Evolutionary conservation across 176 grass and related monocot genomes (phyloP).

Genomic region (Paspalum notatum): DNA sequence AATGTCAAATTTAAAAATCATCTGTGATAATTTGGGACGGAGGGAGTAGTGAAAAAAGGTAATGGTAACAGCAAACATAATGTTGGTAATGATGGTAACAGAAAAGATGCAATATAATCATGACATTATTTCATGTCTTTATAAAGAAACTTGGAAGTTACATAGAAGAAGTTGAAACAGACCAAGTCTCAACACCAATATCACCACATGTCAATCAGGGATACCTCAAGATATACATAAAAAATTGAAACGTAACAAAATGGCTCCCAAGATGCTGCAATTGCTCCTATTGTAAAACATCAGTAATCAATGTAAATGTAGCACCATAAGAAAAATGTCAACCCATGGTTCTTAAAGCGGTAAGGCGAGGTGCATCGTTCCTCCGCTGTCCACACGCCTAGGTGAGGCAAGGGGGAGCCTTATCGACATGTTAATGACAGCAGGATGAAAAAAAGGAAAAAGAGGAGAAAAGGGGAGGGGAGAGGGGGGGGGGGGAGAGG

Average conservation of each 20-base stretch:
- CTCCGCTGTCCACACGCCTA: too few relatives aligned
- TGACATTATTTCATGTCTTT: background rate
- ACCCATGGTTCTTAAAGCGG: too few relatives aligned
- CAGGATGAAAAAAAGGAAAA: too few relatives aligned
- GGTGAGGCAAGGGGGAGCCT: too few relatives aligned
- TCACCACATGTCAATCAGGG: too few relatives aligned
- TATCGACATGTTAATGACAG: too few relatives aligned
- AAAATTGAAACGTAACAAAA: background rate
- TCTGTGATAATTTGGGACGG: too few relatives aligned
- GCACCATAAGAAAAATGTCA: background rate
- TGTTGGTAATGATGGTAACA: background rate
- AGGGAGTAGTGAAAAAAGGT: background rate
- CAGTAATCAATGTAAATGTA: background rate
- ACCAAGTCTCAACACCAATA: background rate
- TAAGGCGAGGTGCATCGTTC: too few relatives aligned
- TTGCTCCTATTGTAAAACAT: conserved; percentile 1
- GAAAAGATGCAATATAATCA: background rate
- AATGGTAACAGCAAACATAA: background rate
- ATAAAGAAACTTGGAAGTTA: background rate
- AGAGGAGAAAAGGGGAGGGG: too few relatives aligned
- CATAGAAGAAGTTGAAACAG: background rate
- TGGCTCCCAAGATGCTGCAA: background rate
- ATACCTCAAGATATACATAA: background rate
- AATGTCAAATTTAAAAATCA: too few relatives aligned
- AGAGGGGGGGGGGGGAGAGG: too few relatives aligned